Percentiles rank a stretch among this genome's conserved stretches.
Conservation (phyloP, 2,329 filamentous ascomycete species). For the Neonectria ditissima region DNA sequence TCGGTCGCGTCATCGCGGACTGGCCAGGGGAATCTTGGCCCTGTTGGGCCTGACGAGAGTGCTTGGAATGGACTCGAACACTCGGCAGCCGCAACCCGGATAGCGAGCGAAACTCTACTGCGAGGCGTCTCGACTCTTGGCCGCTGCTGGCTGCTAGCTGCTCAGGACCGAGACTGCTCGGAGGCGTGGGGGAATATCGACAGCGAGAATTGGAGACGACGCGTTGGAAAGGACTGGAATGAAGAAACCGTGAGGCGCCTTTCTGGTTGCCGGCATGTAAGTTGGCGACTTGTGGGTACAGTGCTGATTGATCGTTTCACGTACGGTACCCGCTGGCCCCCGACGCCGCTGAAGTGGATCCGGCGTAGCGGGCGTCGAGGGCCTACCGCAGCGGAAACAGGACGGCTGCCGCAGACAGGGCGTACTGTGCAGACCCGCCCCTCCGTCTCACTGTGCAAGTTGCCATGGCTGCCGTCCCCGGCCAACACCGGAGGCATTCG, state of each 20-base stretch:
- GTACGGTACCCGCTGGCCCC: neutral
- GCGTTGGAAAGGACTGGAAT: neutral
- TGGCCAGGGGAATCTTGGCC: neutral
- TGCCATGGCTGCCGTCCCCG: too few species aligned
- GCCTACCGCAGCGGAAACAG: neutral
- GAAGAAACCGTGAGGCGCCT: neutral
- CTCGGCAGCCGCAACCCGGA: neutral
- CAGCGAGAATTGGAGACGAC: neutral
- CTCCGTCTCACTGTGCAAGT: neutral
- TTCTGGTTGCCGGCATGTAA: neutral
- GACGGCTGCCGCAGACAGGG: too few species aligned
- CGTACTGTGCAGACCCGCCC: neutral
- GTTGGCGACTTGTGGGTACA: neutral
- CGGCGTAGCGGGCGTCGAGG: neutral
- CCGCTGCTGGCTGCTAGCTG: neutral
- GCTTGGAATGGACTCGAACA: conserved; percentile 4
- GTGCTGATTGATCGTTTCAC: neutral
- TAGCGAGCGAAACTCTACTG: neutral
- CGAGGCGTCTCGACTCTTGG: neutral
- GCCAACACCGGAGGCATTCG: neutral
- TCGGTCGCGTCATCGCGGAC: neutral
- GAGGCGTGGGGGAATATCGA: neutral
- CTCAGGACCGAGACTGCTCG: neutral
- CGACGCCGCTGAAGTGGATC: neutral
- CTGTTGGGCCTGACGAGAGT: neutral